Evolutionary conservation across 768 basidiomycete species (phyloP).

Genomic region (Leccinum boreale): DNA sequence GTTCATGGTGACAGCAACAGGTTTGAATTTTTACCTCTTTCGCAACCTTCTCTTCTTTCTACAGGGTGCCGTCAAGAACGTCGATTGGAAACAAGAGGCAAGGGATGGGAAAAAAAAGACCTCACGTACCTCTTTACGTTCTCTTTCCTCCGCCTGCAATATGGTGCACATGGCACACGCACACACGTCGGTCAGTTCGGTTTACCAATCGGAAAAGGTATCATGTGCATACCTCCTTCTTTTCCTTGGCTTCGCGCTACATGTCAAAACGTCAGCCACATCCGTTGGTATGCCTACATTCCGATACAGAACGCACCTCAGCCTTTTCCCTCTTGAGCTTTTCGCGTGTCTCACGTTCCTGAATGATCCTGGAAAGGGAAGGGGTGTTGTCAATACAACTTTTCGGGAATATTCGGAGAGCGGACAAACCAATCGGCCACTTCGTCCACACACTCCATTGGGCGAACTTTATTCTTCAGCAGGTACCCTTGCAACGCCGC

Average conservation of each 20-base stretch:
- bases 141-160: slow-evolving; percentile 55
- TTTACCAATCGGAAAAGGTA: background rate
- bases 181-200: slow-evolving; percentile 2
- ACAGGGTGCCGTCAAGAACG: slow-evolving; percentile 6
- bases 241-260: slow-evolving; percentile 79
- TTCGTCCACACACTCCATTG: slow-evolving; percentile 79
- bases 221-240: slow-evolving; percentile 50
- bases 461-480: slow-evolving; percentile 88
- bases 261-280: slow-evolving; percentile 6
- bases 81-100: background rate
- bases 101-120: background rate
- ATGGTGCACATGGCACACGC: background rate
- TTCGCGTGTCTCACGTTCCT: slow-evolving; percentile 80
- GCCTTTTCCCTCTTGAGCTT: slow-evolving; percentile 81
- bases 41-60: slow-evolving; percentile 51
- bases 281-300: background rate
- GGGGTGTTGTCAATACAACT: background rate
- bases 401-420: slow-evolving; percentile 5
- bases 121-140: slow-evolving; percentile 54
- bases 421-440: slow-evolving; percentile 61
- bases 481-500: slow-evolving; percentile 84
- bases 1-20: background rate
- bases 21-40: slow-evolving; percentile 46
- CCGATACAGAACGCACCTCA: slow-evolving; percentile 36
- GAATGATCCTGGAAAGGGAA: slow-evolving; percentile 44